These are phyloP conservation scores for Aureobasidium lini DNA, from an alignment of 2,329 filamentous ascomycete species.

Conservation along the genomic window DNA sequence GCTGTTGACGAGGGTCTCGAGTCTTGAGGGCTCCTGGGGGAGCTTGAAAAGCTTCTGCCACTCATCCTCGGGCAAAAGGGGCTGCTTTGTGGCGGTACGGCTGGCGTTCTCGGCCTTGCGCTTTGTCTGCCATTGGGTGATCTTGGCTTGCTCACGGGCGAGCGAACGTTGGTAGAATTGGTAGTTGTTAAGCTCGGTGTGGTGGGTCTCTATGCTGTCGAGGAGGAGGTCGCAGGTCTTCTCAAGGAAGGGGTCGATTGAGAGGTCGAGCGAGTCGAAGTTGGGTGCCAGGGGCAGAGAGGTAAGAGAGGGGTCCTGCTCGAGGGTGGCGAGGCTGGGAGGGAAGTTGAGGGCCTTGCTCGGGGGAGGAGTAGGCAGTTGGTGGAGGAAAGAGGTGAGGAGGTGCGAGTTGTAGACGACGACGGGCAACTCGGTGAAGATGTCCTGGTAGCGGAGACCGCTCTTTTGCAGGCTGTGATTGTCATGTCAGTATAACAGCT, in stretches of 20 bases:
- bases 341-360: conserved; percentile 62
- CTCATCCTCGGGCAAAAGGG: conserved; percentile 87
- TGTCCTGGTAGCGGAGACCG: conserved; percentile 87
- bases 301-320: conserved; percentile 52
- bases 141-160: conserved; percentile 90
- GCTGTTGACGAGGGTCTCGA: conserved; percentile 91
- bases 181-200: conserved; percentile 98
- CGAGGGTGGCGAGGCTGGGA: conserved; percentile 69
- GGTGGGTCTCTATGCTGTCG: conserved; percentile 94
- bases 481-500: conserved; percentile 20
- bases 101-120: conserved; percentile 91
- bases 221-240: conserved; percentile 95
- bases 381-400: conserved; percentile 89
- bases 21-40: conserved; percentile 82
- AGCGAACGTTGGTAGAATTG: conserved; percentile 94
- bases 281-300: conserved; percentile 71
- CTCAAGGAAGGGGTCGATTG: conserved; percentile 95
- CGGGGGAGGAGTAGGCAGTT: conserved; percentile 64
- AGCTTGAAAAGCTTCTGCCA: conserved; percentile 98
- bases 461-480: conserved; percentile 76
- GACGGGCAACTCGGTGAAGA: conserved; percentile 83
- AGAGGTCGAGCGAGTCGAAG: conserved; percentile 81
- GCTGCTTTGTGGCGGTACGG: conserved; percentile 77
- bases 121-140: conserved; percentile 93
- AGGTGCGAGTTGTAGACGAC: conserved; percentile 95